Evolutionary conservation across 2,329 filamentous ascomycete species (phyloP).

Genomic region (Lachnellula cervina): DNA sequence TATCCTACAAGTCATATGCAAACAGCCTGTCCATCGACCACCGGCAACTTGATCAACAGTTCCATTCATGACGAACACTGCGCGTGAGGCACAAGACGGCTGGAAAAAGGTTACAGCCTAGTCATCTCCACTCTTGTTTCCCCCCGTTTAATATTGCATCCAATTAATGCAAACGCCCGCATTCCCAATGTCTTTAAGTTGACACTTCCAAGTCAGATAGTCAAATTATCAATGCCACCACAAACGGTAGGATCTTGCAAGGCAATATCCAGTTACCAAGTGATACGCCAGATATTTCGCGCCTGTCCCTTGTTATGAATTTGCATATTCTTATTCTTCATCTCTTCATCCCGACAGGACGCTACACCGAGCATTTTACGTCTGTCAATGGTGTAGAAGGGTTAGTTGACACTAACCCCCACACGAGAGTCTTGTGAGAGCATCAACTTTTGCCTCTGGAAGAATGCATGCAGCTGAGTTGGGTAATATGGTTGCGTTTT

Average conservation of each 20-base stretch:
- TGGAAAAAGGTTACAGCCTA: background rate
- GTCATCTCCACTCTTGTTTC: background rate
- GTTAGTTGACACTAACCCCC: no score
- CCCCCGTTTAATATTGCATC: slow-evolving; percentile 2
- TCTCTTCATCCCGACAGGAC: background rate
- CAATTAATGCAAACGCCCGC: slow-evolving; percentile 7
- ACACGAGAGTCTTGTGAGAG: no score
- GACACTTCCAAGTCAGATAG: slow-evolving; percentile 1
- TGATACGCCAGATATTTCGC: background rate
- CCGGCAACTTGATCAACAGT: background rate
- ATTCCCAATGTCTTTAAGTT: slow-evolving; percentile 7
- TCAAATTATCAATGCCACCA: background rate
- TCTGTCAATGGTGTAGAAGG: no score
- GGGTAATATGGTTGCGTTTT: background rate
- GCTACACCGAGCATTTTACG: background rate
- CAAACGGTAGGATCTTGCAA: background rate
- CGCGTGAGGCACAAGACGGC: background rate
- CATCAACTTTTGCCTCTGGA: background rate
- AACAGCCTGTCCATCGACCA: background rate
- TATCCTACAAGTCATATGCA: slow-evolving; percentile 1
- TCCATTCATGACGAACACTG: background rate
- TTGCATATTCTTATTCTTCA: background rate
- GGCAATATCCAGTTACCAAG: slow-evolving; percentile 3
- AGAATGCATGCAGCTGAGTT: background rate
- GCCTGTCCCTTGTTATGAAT: background rate